Conservation (phyloP, 2,329 filamentous ascomycete genomes). For the Lojkania enalia region DNA sequence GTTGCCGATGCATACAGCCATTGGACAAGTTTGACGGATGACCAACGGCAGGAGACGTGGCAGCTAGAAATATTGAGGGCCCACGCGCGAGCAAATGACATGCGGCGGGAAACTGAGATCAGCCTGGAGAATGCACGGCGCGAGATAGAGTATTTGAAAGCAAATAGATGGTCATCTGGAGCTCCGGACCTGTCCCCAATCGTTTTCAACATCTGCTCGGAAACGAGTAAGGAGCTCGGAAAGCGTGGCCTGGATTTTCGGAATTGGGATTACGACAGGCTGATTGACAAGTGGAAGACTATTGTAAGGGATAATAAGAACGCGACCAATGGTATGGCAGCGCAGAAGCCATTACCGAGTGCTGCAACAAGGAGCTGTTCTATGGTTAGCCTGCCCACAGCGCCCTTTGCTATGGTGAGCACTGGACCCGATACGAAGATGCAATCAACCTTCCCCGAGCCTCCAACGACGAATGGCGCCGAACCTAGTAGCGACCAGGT, state of each 20-base stretch:
- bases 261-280: conserved; percentile 47
- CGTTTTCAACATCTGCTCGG: conserved; percentile 41
- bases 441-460: conserved; percentile 32
- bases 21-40: conserved; percentile 69
- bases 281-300: conserved; percentile 46
- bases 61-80: conserved; percentile 52
- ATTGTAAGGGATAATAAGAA: conserved; percentile 40
- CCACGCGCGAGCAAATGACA: conserved; percentile 47
- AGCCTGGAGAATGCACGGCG: conserved; percentile 46
- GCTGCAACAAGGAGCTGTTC: conserved; percentile 30
- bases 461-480: conserved; percentile 30
- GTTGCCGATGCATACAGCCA: conserved; percentile 75
- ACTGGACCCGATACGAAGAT: conserved; percentile 25
- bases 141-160: conserved; percentile 48
- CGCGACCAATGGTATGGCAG: conserved; percentile 33
- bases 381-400: conserved; percentile 34
- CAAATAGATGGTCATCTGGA: conserved; percentile 31
- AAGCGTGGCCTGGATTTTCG: conserved; percentile 43
- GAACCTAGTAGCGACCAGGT: conserved; percentile 35
- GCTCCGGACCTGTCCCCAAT: conserved; percentile 36
- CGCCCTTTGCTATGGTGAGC: conserved; percentile 24
- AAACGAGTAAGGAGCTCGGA: conserved; percentile 45
- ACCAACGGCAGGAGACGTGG: conserved; percentile 50
- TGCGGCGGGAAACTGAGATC: conserved; percentile 39
- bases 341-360: conserved; percentile 39